Conservation (phyloP, 257 asterid species). For the Forsythia viridissima region DNA sequence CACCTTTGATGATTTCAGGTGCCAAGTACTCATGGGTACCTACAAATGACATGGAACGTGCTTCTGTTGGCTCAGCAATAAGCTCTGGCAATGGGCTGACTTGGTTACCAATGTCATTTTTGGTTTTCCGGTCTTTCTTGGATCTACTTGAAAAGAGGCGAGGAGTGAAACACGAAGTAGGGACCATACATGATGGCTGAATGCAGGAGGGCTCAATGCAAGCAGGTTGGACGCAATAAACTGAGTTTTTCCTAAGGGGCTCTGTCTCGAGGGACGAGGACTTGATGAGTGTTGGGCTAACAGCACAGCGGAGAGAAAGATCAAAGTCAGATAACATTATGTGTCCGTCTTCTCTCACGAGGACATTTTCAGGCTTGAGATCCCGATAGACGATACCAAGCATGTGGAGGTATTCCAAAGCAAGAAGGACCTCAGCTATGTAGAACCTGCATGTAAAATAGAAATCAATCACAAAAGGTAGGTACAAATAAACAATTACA, state of each 20-base stretch:
- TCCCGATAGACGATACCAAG: slow-evolving; percentile 74
- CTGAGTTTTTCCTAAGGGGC: slow-evolving; percentile 34
- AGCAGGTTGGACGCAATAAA: slow-evolving; percentile 56
- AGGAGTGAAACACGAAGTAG: slow-evolving; percentile 67
- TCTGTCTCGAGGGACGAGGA: slow-evolving; percentile 51
- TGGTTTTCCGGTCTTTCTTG: slow-evolving; percentile 61
- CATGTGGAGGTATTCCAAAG: slow-evolving; percentile 74
- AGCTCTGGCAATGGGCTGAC: slow-evolving; percentile 69
- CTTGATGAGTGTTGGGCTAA: slow-evolving; percentile 68
- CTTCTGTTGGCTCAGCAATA: slow-evolving; percentile 69
- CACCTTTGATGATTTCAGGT: slow-evolving; percentile 66
- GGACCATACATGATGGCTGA: slow-evolving; percentile 58
- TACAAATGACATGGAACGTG: slow-evolving; percentile 72
- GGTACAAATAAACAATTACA: background rate
- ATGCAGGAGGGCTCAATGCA: slow-evolving; percentile 56
- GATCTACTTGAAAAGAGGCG: slow-evolving; percentile 62
- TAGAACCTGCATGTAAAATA: slow-evolving; percentile 51
- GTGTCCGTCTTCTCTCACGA: slow-evolving; percentile 72
- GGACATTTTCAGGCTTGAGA: slow-evolving; percentile 72
- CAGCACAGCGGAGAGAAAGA: slow-evolving; percentile 70
- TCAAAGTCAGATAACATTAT: slow-evolving; percentile 71
- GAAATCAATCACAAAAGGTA: background rate
- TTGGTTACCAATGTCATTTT: slow-evolving; percentile 57
- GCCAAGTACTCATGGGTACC: slow-evolving; percentile 77
- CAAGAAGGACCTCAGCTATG: slow-evolving; percentile 69